A percentile compares a stretch with the other conserved stretches of the same genome.
Conservation (phyloP, 148 eudicot species). For the Agrostemma githago region DNA sequence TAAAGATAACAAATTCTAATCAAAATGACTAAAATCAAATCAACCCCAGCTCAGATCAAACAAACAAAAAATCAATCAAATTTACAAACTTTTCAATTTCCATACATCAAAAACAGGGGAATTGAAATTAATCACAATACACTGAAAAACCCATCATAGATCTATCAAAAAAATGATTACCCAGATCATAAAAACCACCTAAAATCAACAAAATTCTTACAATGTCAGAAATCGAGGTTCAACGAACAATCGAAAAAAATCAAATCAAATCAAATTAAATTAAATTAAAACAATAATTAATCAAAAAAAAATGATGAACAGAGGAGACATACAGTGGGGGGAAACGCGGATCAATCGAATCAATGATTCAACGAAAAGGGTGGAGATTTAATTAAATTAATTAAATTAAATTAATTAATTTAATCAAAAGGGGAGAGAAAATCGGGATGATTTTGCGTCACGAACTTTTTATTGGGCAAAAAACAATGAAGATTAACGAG, state of each 20-base stretch:
- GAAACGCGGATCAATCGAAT: constrained; percentile 3
- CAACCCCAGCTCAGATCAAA: constrained; percentile 8
- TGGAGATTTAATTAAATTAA: constrained; percentile 1
- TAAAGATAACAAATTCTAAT: constrained; percentile 1
- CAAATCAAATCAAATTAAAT: not conserved
- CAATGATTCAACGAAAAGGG: constrained; percentile 8
- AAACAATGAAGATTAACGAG: constrained; percentile 15
- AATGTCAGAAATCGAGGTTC: not conserved
- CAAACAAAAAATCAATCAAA: constrained; percentile 7
- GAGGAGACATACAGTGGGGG: constrained; percentile 8
- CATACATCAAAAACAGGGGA: not conserved
- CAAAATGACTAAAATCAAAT: constrained; percentile 15
- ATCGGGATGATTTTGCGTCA: constrained; percentile 20
- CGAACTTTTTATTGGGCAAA: not conserved
- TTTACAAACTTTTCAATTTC: not conserved
- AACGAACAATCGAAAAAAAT: not conserved
- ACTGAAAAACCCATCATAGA: constrained; percentile 1
- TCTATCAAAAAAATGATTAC: constrained; percentile 22
- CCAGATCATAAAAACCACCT: constrained; percentile 16
- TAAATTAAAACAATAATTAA: not conserved
- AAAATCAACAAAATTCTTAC: not conserved
- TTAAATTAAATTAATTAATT: too few relatives aligned
- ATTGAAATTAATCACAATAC: not conserved
- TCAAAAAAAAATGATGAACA: not conserved
- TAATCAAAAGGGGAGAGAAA: constrained; percentile 5